Evolutionary conservation across 441 rosid genomes (phyloP).

Genomic region (Euphorbia celastroides): DNA sequence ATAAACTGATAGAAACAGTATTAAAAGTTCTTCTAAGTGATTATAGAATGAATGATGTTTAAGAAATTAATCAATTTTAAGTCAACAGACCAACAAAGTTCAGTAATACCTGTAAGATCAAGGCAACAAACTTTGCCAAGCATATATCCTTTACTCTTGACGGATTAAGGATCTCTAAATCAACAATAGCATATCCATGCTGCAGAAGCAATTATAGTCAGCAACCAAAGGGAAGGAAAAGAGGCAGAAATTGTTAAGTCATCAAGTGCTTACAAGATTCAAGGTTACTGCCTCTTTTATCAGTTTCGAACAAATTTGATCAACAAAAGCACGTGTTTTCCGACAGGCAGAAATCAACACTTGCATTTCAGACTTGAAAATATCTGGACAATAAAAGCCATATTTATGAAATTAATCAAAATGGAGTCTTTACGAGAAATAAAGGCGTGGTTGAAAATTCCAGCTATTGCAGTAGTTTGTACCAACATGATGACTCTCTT

Average conservation of each 20-base stretch:
- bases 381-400: conserved; percentile 36
- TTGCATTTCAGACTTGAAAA: conserved; percentile 60
- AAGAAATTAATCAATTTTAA: conserved; percentile 13
- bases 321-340: conserved; percentile 59
- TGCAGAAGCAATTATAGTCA: conserved; percentile 26
- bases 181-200: conserved; percentile 75
- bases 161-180: conserved; percentile 59
- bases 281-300: conserved; percentile 50
- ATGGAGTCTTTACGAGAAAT: background rate
- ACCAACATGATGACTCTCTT: conserved; percentile 51
- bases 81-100: conserved; percentile 8
- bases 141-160: conserved; percentile 49
- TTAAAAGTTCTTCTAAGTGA: conserved; percentile 21
- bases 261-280: conserved; percentile 44
- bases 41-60: background rate
- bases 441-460: background rate
- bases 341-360: conserved; percentile 65
- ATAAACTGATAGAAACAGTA: conserved; percentile 48
- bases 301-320: conserved; percentile 47
- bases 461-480: background rate
- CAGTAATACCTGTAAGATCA: conserved; percentile 62
- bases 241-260: conserved; percentile 1
- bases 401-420: conserved; percentile 13
- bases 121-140: conserved; percentile 59
- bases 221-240: conserved; percentile 11